A percentile compares a stretch with the other conserved stretches of the same genome.
phyloP scores from a whole-genome alignment of 225 moss, liverwort and hornwort genomes.

The Bryoerythrophyllum caledonicum region DNA sequence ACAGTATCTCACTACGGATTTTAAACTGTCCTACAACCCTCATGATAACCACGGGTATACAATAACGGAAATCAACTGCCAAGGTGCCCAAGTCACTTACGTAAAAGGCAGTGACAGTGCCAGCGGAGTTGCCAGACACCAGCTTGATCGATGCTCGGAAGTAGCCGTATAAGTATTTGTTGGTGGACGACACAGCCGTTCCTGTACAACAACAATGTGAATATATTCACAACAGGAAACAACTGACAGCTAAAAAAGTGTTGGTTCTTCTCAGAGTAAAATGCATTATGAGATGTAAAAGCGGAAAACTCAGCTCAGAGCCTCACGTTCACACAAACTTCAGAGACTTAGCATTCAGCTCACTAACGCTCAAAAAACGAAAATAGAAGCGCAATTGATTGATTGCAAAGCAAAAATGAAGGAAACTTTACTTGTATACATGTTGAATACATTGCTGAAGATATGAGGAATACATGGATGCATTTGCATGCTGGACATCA shows the following conservation, averaged over 20 bases:
- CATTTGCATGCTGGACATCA: no score
- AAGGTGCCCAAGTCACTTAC: constrained; percentile 30
- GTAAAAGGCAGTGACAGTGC: constrained; percentile 59
- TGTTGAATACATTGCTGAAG: neutral
- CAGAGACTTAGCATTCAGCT: neutral
- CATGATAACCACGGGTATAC: constrained; percentile 8
- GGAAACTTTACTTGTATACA: no score
- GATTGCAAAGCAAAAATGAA: neutral
- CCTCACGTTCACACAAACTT: constrained; percentile 11
- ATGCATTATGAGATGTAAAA: neutral
- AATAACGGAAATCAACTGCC: constrained; percentile 30
- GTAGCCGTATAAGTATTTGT: constrained; percentile 49
- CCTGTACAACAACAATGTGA: constrained; percentile 32
- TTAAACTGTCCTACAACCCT: neutral
- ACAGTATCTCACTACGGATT: constrained; percentile 13
- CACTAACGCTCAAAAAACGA: neutral
- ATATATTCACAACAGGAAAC: neutral
- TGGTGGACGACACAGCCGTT: constrained; percentile 58
- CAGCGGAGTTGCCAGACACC: constrained; percentile 51
- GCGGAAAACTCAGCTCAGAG: neutral
- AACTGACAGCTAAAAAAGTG: no score
- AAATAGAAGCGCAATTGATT: neutral
- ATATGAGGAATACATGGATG: neutral
- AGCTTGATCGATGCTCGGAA: constrained; percentile 57
- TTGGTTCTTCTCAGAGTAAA: no score